Conservation (phyloP, 1,139 yeast species). For the Geotrichum candidum region DNA sequence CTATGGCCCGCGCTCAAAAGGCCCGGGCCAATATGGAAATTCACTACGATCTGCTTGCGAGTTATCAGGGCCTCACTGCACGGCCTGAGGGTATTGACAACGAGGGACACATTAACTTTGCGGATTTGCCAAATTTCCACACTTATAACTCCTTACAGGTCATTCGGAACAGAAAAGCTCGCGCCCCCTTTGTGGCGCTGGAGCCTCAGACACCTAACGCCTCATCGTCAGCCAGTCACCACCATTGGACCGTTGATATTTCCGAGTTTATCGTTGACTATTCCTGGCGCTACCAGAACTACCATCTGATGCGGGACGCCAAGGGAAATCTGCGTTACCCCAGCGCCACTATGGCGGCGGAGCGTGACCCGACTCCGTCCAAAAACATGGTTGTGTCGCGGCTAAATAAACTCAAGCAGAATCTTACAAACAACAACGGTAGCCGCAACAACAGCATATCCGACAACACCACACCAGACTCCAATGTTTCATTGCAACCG, state of each 20-base stretch:
- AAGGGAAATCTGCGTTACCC: constrained; percentile 18
- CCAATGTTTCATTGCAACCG: background rate
- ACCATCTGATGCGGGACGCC: background rate
- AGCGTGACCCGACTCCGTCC: background rate
- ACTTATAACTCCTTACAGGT: constrained; percentile 73
- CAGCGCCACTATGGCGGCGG: background rate
- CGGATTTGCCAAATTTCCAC: background rate
- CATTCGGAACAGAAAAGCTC: constrained; percentile 53
- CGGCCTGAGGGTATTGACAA: background rate
- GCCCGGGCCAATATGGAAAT: constrained; percentile 14
- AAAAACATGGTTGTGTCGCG: background rate
- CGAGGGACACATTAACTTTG: background rate
- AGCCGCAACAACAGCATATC: background rate
- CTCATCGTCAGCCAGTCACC: background rate
- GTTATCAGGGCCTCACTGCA: constrained; percentile 17
- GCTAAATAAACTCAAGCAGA: background rate
- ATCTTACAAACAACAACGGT: background rate
- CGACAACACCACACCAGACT: background rate
- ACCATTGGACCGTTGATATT: constrained; percentile 28
- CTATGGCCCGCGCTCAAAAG: constrained; percentile 10
- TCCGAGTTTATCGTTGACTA: constrained; percentile 30
- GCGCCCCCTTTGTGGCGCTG: background rate
- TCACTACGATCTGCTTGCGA: constrained; percentile 6
- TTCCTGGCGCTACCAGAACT: constrained; percentile 22
- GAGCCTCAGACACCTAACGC: background rate